Conservation (phyloP, 2,329 filamentous ascomycete genomes). For the Periconia sp. region DNA sequence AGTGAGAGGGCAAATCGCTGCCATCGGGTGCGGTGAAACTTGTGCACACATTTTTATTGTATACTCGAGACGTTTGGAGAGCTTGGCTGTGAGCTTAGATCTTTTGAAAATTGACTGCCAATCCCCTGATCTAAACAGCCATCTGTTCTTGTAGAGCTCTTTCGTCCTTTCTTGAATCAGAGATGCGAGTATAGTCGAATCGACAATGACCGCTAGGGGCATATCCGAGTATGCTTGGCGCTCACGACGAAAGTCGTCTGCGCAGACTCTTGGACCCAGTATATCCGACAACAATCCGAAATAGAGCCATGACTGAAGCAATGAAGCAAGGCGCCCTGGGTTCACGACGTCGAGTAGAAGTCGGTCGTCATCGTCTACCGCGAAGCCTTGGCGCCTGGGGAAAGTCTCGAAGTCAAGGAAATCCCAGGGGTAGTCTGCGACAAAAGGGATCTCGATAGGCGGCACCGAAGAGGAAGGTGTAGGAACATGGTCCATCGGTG, state of each 20-base stretch:
- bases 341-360: background rate
- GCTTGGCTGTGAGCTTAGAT: no score
- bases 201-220: no score
- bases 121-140: no score
- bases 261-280: background rate
- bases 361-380: background rate
- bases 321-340: background rate
- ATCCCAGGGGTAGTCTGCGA: conserved; percentile 1
- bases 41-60: no score
- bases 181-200: no score
- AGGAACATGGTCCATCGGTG: conserved; percentile 8
- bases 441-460: conserved; percentile 4
- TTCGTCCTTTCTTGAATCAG: no score
- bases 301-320: conserved; percentile 5
- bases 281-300: conserved; percentile 1
- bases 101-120: no score
- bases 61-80: no score
- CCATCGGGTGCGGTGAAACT: no score
- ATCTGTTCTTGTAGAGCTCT: no score
- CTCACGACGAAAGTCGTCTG: background rate
- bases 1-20: no score
- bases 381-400: background rate
- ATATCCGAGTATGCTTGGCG: no score
- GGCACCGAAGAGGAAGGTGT: background rate
- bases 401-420: background rate